Base-by-base conservation (phyloP, 805 yeast species). In the Cephaloascus fragrans region DNA sequence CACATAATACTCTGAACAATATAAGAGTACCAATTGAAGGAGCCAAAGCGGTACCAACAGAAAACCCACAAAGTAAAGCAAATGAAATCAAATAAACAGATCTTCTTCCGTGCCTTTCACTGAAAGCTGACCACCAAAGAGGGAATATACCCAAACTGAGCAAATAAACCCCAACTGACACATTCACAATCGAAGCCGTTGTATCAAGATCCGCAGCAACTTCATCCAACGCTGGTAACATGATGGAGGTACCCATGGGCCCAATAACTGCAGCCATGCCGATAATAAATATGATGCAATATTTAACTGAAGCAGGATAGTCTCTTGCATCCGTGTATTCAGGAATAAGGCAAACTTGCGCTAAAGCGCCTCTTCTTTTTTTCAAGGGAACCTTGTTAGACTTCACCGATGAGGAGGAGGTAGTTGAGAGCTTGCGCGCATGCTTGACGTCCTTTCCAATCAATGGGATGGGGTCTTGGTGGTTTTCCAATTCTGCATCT, bases 201-300 rank as follows among this genome's bases (percentile, higher is more conserved):
- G 94, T 80, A 34, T 78, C 35, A 15, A 83, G 66, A 16, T 74
- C 76, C 1, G 47, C 44, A 3, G 71, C 70, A 33, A 86, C 70
- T 39, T 75, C 72, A 26, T 73, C 73, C 17, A 84, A 73, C 0
- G 93, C 90, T 0, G 96, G 96, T 37, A 83, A 71, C 50, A 86
- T 67, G 37, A 86, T 83, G 0, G 93, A 80, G 1, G 93, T 80
- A 10, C 93, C 95, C 93, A 86, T 83, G 4, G 96, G 95, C 1
- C 95, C 95, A 39, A 83, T 71, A 53, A 82, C 61, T 1, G 89
- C 83, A 4, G 89, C 88, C 41, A 73, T 60, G 0, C 90, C 89
- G 37, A 85, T 75, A 14, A 83, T 62, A 26, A 73, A 61, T 0
- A 83, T 83, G 34, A 86, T 64, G n/a, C 67, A 39, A 37, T 57